Evolutionary conservation across 345 rosid species (phyloP), one percentile per base, ranked within the genome.

Genomic region (Acer campestre): DNA sequence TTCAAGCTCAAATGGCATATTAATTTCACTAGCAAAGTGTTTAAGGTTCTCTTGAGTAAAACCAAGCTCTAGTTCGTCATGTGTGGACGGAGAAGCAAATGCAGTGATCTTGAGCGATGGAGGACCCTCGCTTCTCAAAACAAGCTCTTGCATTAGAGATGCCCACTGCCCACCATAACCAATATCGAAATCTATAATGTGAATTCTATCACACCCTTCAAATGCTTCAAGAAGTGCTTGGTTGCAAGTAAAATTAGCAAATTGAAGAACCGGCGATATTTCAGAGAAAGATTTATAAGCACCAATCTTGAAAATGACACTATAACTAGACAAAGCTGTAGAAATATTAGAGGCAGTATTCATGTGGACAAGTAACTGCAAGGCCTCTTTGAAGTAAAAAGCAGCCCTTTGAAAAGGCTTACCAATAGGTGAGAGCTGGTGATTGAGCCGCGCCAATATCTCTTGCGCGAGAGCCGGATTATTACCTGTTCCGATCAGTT

Each of bases 361-460:
- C 78, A 69, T 73, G 77, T 82, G 88, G n/a, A 90, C 81, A 58
- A 90, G 88, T 35, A 87, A 86, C 58, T 87, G 91, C 63, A 95
- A 85, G 78, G 97, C 93, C 84, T 93, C 96, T 76, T 87, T 78
- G 83, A 93, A 87, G 79, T 92, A 88, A 80, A 82, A 90, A 82
- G 97, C 98, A 81, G 92, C 92, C 92, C 97, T 83, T 5, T 80
- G 83, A 79, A 90, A 86, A 82, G 99, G 98, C 84, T 85, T 95
- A 69, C 97, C 95, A 2, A 83, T 58, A 49, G 88, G 90, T 71
- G 87, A 90, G 91, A 96, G 98, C 91, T 91, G 97, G 85, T 96
- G 99, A 96, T 96, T 96, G 98, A 96, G 99, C 98, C 99, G 99
- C 98, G 99, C 99, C 99, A 96, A 96, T 96, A 96, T 96, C 98